Conservation (phyloP, 2,329 filamentous ascomycete genomes). For the Rhinocladiella similis region DNA sequence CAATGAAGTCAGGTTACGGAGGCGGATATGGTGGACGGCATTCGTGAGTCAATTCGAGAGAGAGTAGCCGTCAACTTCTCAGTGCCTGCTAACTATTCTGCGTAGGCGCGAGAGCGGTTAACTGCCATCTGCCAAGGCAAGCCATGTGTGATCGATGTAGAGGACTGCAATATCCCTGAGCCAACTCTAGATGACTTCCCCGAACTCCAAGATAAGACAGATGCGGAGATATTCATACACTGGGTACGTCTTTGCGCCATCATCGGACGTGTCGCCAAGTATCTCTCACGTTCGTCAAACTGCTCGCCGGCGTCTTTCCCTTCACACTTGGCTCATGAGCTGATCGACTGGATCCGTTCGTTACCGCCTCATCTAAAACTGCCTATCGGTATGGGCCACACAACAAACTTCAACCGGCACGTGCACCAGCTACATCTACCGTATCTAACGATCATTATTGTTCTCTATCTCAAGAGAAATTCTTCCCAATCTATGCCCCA, state of each 20-base stretch:
- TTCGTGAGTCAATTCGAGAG: constrained; percentile 26
- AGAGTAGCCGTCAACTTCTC: not conserved
- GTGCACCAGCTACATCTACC: constrained; percentile 46
- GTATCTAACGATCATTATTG: constrained; percentile 44
- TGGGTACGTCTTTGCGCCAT: constrained; percentile 46
- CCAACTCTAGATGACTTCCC: constrained; percentile 43
- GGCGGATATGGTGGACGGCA: constrained; percentile 46
- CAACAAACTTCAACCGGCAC: constrained; percentile 40
- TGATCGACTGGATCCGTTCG: constrained; percentile 39
- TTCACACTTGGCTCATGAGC: constrained; percentile 34
- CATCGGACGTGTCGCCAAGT: constrained; percentile 43
- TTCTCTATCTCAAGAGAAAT: constrained; percentile 41
- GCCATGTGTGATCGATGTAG: constrained; percentile 46
- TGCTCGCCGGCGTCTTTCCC: constrained; percentile 18
- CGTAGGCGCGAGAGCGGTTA: constrained; percentile 36
- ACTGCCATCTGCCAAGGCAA: constrained; percentile 48
- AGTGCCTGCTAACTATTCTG: constrained; percentile 7
- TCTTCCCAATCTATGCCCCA: constrained; percentile 38
- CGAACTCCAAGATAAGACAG: constrained; percentile 31
- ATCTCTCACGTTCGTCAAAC: constrained; percentile 32
- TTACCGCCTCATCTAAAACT: constrained; percentile 38
- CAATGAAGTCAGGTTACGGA: constrained; percentile 31
- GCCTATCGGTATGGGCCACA: constrained; percentile 34
- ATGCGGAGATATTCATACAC: constrained; percentile 44
- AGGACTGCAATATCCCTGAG: constrained; percentile 44